Evolutionary conservation across 306 rosid genomes (phyloP), one percentile per base, ranked within the genome.

Genomic region (Canavalia ensiformis): DNA sequence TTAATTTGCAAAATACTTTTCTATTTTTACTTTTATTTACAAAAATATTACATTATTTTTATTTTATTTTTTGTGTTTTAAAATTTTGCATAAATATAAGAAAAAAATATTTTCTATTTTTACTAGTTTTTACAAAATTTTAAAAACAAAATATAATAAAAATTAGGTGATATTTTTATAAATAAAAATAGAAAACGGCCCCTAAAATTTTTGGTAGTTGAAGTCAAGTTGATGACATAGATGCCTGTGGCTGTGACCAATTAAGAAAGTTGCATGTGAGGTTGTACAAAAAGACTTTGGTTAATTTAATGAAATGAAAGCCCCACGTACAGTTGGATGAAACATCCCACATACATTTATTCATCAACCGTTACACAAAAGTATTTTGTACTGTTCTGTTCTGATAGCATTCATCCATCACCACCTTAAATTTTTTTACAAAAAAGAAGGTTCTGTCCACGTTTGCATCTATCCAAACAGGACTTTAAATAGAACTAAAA

Each of bases 201-300:
- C 25, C 3, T 37, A 37, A 2, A 37, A 37, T 2, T 37, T 37
- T 37, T 37, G 41, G 41, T 37, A 4, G 41, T 4, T 37, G 41
- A 37, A 37, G 9, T 45, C 49, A 78, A 8, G 51, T 77, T 49
- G 79, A 76, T 81, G 77, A 75, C 81, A 76, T 10, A 37, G 10
- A 39, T 5, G 55, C 44, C 0, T 60, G 68, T 9, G 80, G 35
- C 0, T 50, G 33, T 41, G 49, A 51, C 62, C 50, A 70, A n/a
- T 60, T 45, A 60, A 82, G 84, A 82, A 82, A 71, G 89, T 81
- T 80, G 81, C 92, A 82, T 79, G 88, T 88, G 91, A 80, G 85
- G 75, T 63, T 84, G 55, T 67, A 68, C 86, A 63, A 18, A 18
- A 39, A 44, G 69, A 63, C 74, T 72, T 28, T 34, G 8, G 75